Conservation (phyloP, 176 grass and related monocot species). For the Carex kokanica region DNA sequence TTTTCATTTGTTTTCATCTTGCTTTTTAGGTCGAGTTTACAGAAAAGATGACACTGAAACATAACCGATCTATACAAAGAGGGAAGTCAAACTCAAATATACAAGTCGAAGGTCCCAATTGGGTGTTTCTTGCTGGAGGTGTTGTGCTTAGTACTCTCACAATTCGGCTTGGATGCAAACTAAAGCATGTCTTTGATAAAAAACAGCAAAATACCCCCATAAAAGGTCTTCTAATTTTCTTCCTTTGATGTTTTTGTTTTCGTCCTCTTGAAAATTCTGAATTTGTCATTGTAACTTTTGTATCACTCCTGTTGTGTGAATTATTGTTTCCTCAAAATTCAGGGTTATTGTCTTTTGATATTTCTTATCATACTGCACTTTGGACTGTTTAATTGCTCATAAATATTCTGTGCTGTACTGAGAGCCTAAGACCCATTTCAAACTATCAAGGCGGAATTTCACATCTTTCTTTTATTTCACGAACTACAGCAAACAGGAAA, state of each 20-base stretch:
- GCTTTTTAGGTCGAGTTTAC: slow-evolving; percentile 1
- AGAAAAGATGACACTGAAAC: slow-evolving; percentile 61
- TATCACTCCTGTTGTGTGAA: not conserved
- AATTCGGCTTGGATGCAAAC: slow-evolving; percentile 73
- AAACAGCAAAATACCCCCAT: slow-evolving; percentile 47
- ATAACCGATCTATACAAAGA: slow-evolving; percentile 57
- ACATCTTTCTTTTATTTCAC: slow-evolving; percentile 22
- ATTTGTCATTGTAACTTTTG: not conserved
- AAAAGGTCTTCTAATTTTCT: slow-evolving; percentile 50
- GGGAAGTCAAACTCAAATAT: slow-evolving; percentile 37
- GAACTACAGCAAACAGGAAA: slow-evolving; percentile 39
- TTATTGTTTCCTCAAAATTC: not conserved
- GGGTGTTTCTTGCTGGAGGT: slow-evolving; percentile 79
- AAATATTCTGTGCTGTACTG: slow-evolving; percentile 3
- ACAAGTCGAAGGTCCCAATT: slow-evolving; percentile 79
- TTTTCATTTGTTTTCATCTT: slow-evolving; percentile 16
- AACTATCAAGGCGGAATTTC: not conserved
- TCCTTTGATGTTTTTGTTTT: not conserved
- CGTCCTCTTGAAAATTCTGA: not conserved
- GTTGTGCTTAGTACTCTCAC: slow-evolving; percentile 79
- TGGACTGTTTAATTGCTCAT: not conserved
- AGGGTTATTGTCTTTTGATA: not conserved
- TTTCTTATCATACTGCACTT: not conserved
- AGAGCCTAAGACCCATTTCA: not conserved
- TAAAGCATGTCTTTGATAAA: slow-evolving; percentile 64